Base-by-base conservation (phyloP, 2,329 filamentous ascomycete species). In the Dactylella cylindrospora region DNA sequence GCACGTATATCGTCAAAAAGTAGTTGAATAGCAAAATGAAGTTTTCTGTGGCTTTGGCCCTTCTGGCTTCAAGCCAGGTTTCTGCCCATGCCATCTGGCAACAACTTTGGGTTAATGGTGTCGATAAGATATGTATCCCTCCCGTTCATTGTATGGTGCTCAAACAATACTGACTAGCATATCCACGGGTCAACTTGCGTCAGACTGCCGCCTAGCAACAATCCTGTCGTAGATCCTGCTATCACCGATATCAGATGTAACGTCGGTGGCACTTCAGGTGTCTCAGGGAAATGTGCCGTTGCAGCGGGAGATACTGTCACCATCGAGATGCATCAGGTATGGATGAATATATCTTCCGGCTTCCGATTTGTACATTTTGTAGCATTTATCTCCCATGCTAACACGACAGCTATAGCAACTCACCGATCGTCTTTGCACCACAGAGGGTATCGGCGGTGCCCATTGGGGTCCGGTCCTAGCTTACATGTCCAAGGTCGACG, bases 381-480 rank as follows among this genome's bases (percentile, higher is more conserved):
- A n/a, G n/a, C n/a, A n/a, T n/a, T n/a, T n/a, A n/a, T n/a, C n/a
- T n/a, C n/a, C n/a, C n/a, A 33, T 31, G 38, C 35, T 55, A 17
- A 55, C n/a, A 9, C 7, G 23, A 3, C 6, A 3, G 2, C 2
- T 20, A 7, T 45, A 61, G 71, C 76, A 79, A 73, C 72, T 72
- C 19, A 72, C 73, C 49, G 75, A 79, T 67, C 74, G 78, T 41
- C 70, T 65, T 25, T 80, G 78, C 68, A 65, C 67, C 13, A 73
- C 71, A 39, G 74, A 79, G 64, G 79, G 78, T 23, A 79, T 81
- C 45, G 79, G 79, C 26, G 78, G 79, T 28, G 74, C 75, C 38
- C 79, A 81, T 70, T 79, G 76, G 67, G 78, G 78, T n/a, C 78
- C 79, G 1, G 77, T 80, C 25, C 73, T 78, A 45, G 73, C 77